Percentiles rank a stretch among this genome's conserved stretches.
phyloP scores from a whole-genome alignment of 345 rosid genomes.

The Brassica cretica region DNA sequence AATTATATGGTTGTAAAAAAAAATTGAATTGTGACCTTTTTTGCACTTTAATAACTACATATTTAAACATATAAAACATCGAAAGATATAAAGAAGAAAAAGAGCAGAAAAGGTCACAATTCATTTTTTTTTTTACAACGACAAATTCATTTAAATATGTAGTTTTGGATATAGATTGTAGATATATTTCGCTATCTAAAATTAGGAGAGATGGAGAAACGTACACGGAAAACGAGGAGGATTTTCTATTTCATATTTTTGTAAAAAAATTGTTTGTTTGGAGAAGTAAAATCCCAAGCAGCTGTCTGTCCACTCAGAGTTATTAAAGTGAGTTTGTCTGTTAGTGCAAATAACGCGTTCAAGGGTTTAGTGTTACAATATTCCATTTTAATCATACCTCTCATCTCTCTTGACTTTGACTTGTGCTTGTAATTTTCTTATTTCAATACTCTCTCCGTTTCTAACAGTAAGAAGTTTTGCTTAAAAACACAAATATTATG shows the following conservation, averaged over 20 bases:
- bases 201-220: constrained; percentile 38
- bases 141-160: neutral
- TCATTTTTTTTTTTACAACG: too few relatives aligned
- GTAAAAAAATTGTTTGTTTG: neutral
- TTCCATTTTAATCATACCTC: constrained; percentile 17
- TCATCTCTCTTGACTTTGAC: constrained; percentile 56
- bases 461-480: too few relatives aligned
- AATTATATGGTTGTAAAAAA: too few relatives aligned
- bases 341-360: constrained; percentile 49
- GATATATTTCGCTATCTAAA: constrained; percentile 3
- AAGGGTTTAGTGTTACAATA: constrained; percentile 32
- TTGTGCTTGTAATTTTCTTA: neutral
- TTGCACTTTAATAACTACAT: too few relatives aligned
- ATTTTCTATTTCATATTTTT: constrained; percentile 17
- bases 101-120: neutral
- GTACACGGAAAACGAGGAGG: constrained; percentile 65
- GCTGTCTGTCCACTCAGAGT: constrained; percentile 42
- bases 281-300: constrained; percentile 14
- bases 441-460: too few relatives aligned
- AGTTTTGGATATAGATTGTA: neutral
- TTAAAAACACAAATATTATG: too few relatives aligned
- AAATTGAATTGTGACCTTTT: too few relatives aligned
- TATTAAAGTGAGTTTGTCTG: constrained; percentile 47
- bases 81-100: neutral
- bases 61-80: neutral